These are phyloP conservation scores for Dictyostelium intermedium DNA, from an alignment of 78 protist genomes.

Conservation along the genomic window DNA sequence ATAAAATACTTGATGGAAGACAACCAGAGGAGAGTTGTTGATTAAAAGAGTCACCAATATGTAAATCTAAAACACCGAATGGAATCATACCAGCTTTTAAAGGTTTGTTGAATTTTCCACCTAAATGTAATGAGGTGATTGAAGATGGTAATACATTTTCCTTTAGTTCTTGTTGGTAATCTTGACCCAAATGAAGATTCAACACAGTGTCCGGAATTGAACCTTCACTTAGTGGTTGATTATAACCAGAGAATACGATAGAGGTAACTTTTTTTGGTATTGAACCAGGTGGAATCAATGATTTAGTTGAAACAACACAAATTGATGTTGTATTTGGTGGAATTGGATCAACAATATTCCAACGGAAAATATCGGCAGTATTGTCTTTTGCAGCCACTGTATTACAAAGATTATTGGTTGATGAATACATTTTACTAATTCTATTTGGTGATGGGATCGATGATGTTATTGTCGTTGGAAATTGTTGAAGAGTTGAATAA, in stretches of 20 bases:
- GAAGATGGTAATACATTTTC: neutral
- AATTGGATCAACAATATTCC: neutral
- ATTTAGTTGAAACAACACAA: neutral
- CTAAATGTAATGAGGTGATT: neutral
- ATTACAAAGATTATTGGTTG: neutral
- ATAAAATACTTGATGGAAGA: constrained; percentile 2
- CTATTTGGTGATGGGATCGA: neutral
- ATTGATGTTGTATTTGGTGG: neutral
- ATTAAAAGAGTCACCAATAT: constrained; percentile 6
- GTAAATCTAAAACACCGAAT: neutral
- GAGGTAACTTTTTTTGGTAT: constrained; percentile 28
- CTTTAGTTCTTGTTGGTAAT: neutral
- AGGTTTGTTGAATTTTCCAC: neutral
- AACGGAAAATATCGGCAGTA: neutral
- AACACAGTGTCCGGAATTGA: neutral
- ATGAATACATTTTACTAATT: neutral
- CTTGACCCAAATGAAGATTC: neutral
- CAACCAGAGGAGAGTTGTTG: neutral
- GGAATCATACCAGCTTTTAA: constrained; percentile 32
- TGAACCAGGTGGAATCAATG: neutral
- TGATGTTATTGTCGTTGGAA: neutral
- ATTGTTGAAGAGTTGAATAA: neutral
- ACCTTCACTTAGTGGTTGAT: neutral
- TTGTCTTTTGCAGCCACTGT: neutral
- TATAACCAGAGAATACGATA: neutral